Percentiles rank a stretch among this genome's conserved stretches.
Evolutionary conservation across 2,329 filamentous ascomycete species (phyloP).

Genomic region (Aspergillus floridensis): DNA sequence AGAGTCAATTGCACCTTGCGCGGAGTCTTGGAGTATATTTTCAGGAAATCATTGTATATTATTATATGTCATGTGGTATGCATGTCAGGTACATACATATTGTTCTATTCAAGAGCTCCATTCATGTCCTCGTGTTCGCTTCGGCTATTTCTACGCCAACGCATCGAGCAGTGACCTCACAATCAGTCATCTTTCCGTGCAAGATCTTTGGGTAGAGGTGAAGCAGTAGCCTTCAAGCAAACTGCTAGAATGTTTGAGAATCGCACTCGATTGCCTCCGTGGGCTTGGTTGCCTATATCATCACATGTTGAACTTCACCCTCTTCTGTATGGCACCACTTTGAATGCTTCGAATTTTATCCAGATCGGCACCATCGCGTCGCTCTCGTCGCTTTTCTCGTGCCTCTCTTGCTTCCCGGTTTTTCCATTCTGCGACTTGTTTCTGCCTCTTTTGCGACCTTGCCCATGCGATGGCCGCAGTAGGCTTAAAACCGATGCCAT

Average conservation of each 20-base stretch:
- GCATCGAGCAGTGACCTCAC: background rate
- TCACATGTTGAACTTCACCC: constrained; percentile 42
- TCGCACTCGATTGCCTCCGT: background rate
- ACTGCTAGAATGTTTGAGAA: background rate
- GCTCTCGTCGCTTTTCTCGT: constrained; percentile 55
- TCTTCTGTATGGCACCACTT: constrained; percentile 35
- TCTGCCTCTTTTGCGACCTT: constrained; percentile 54
- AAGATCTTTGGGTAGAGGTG: background rate
- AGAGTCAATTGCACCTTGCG: constrained; percentile 23
- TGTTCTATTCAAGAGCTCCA: constrained; percentile 9
- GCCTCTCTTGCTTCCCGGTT: constrained; percentile 59
- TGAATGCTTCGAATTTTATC: constrained; percentile 29
- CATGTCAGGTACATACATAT: constrained; percentile 24
- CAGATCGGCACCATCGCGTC: constrained; percentile 38
- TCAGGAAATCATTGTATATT: constrained; percentile 22
- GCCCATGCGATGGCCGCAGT: constrained; percentile 59
- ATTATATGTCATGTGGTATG: constrained; percentile 23
- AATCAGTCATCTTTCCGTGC: background rate
- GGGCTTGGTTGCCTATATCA: background rate
- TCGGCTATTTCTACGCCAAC: background rate
- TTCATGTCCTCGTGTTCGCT: constrained; percentile 3
- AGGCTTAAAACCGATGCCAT: constrained; percentile 62
- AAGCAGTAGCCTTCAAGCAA: constrained; percentile 3
- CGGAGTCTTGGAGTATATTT: constrained; percentile 35
- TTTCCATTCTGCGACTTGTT: constrained; percentile 60